These are phyloP conservation scores for Umbilicaria muhlenbergii DNA, from an alignment of 495 filamentous ascomycete genomes.

Conservation along the genomic window DNA sequence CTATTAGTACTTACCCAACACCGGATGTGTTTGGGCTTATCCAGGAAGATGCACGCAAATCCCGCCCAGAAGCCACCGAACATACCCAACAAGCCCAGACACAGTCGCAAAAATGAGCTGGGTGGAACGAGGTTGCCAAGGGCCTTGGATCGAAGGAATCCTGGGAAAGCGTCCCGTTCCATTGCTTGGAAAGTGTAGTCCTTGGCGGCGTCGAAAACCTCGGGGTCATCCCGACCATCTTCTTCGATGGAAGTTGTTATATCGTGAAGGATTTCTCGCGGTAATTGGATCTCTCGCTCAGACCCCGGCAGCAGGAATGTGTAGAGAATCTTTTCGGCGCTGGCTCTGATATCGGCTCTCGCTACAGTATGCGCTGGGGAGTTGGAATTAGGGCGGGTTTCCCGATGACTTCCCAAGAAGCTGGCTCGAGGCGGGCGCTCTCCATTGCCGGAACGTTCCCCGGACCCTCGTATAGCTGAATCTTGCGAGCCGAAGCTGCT, in stretches of 20 bases:
- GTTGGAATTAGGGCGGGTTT: slow-evolving; percentile 40
- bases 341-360: slow-evolving; percentile 74
- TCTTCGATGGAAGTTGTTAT: slow-evolving; percentile 78
- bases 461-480: slow-evolving; percentile 12
- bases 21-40: slow-evolving; percentile 55
- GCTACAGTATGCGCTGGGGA: slow-evolving; percentile 76
- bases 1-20: slow-evolving; percentile 55
- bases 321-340: slow-evolving; percentile 94
- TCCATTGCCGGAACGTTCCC: slow-evolving; percentile 22
- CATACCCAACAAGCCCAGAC: slow-evolving; percentile 72
- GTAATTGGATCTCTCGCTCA: slow-evolving; percentile 88
- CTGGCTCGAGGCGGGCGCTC: slow-evolving; percentile 47
- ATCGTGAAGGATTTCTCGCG: slow-evolving; percentile 65
- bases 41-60: slow-evolving; percentile 81
- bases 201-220: slow-evolving; percentile 92
- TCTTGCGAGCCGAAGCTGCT: slow-evolving; percentile 45
- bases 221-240: slow-evolving; percentile 80
- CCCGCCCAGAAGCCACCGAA: slow-evolving; percentile 89
- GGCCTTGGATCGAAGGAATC: slow-evolving; percentile 86
- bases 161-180: slow-evolving; percentile 96
- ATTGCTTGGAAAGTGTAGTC: slow-evolving; percentile 99
- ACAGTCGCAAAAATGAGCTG: slow-evolving; percentile 65
- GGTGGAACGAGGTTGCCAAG: slow-evolving; percentile 87
- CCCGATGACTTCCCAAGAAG: slow-evolving; percentile 37
- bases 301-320: slow-evolving; percentile 84